Base-by-base conservation (phyloP, 768 basidiomycete species). In the Asterophora lycoperdoides region DNA sequence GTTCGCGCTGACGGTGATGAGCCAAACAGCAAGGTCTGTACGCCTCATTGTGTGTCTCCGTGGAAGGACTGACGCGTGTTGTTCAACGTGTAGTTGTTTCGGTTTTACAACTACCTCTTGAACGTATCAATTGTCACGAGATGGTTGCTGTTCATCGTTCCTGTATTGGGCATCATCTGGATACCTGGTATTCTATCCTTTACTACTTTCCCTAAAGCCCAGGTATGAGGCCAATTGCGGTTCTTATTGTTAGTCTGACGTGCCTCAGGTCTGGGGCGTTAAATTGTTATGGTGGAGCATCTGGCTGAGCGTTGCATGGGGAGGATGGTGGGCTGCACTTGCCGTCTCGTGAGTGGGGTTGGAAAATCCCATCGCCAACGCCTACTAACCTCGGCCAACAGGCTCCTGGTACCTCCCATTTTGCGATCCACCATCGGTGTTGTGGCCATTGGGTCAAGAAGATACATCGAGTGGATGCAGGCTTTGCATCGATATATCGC, bases 301-400 rank as follows among this genome's bases (percentile, higher is more conserved):
- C 48, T 95, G 90, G 89, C 68, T 93, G 23, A 79, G 75, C 33
- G 79, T 93, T 28, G 68, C 79, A 4, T 95, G 92, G 92, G 79
- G 66, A 61, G 86, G 86, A 14, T 93, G 88, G 86, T 93, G 89
- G 90, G 79, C 69, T 29, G 71, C 83, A 1, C 73, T 87, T 17
- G 88, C 88, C 8, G 62, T 66, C 14, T 74, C 84, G 83, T 84
- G 60, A 62, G 79, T 71, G 10, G 63, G 38, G 32, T 28, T 6
- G 4, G 15, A 32, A 23, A 28, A 11, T 17, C 23, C n/a, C 15
- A 11, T 2, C 14, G 9, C 11, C 17, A 39, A 8, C 33, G 18
- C n/a, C 47, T 64, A 65, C 46, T 55, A 58, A 51, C 15, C 17
- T 38, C 44, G 48, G 28, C 23, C 23, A n/a, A 23, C 55, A 80